These are phyloP conservation scores for Globomyces sp. DNA, from an alignment of 371 early-diverging fungal species.

Conservation along the genomic window DNA sequence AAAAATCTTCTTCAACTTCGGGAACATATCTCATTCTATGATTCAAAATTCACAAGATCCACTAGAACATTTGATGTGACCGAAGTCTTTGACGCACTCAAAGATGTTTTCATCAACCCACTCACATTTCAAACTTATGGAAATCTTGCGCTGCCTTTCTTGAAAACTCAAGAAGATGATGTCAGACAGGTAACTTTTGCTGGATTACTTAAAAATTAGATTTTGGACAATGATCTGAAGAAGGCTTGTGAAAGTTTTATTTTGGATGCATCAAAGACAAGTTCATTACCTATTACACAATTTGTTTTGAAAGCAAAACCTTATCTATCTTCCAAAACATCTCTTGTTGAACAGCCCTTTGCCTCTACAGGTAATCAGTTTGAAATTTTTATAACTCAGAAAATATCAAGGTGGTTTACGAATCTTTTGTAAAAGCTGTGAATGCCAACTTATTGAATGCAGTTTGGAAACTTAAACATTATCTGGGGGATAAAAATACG, in stretches of 20 bases:
- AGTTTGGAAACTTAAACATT: conserved; percentile 60
- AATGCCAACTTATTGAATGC: conserved; percentile 55
- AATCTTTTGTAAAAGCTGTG: conserved; percentile 58
- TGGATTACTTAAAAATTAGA: conserved; percentile 12
- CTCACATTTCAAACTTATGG: conserved; percentile 25
- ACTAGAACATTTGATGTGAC: conserved; percentile 66
- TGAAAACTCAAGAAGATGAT: conserved; percentile 12
- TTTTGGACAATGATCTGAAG: conserved; percentile 66
- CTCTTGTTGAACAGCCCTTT: conserved; percentile 1
- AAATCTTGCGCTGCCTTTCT: conserved; percentile 15
- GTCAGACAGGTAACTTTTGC: conserved; percentile 9
- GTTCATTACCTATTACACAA: conserved; percentile 63
- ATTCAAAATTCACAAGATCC: conserved; percentile 68
- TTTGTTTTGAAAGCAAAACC: conserved; percentile 45
- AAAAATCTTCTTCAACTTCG: conserved; percentile 78
- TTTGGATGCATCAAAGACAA: conserved; percentile 58
- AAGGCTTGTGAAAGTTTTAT: conserved; percentile 75
- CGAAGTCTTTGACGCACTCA: conserved; percentile 21
- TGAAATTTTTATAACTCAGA: conserved; percentile 32
- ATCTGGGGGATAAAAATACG: conserved; percentile 72
- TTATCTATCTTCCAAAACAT: conserved; percentile 9
- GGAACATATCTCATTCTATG: conserved; percentile 77
- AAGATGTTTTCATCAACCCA: conserved; percentile 20
- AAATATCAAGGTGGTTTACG: conserved; percentile 27
- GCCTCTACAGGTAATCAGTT: conserved; percentile 9